Base-by-base conservation (phyloP, 1,284 basidiomycete species). In the Farysia itapuensis region DNA sequence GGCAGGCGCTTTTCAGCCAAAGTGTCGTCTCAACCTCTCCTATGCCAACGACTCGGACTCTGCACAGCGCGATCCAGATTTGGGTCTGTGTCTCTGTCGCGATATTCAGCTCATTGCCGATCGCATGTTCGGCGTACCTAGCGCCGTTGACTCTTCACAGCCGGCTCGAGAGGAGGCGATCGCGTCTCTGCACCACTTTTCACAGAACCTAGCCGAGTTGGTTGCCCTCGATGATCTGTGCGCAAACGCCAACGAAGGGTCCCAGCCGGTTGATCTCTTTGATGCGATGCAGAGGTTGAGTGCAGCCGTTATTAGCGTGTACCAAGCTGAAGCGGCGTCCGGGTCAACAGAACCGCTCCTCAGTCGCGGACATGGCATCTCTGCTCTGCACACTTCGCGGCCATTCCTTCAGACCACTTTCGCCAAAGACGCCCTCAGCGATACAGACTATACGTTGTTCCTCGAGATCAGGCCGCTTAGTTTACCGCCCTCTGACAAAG, bases 11-110 rank as follows among this genome's bases (percentile, higher is more conserved):
- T 34, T 43, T 15, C 33, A 24, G 14, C 57, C 57, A 11, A 46
- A 43, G n/a, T 29, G 30, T 36, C 47, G 48, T 33, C 23, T 63
- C 19, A 63, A 63, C 39, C 44, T 63, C 14, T 63, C 59, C 0
- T 63, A 63, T 16, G 59, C 59, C 3, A 63, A 35, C 19, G 59
- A 63, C 40, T 52, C 58, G 15, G 28, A 45, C 7, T 38, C 44
- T 7, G 37, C 44, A 11, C 52, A 51, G 6, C 41, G 59, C 2
- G 59, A 63, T 20, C 43, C 59, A 21, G 39, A 39, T 21, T 46
- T 63, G 3, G 59, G 48, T 2, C 32, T 35, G 2, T 35, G 57
- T 7, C 49, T 63, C 11, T 41, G 48, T 23, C 33, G 37, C 6
- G 59, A 63, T 35, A 26, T 63, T n/a, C 49, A 52, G 24, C 12